Base-by-base conservation (phyloP, 2,329 filamentous ascomycete species). In the Parastagonospora nodorum region DNA sequence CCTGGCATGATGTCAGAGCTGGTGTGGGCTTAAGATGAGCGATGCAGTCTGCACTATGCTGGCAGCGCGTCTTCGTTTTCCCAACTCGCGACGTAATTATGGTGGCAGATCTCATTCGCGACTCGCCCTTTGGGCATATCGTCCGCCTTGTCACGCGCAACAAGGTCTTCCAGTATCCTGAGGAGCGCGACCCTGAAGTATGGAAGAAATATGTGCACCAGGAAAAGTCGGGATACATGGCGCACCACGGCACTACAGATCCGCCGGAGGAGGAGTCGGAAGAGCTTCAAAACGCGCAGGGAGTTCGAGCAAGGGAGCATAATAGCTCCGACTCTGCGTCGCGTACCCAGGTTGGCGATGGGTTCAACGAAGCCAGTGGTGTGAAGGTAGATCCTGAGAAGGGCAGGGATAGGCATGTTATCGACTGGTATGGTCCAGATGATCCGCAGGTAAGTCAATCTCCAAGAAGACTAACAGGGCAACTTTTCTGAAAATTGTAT, bases 361-460 rank as follows among this genome's bases (percentile, higher is more conserved):
- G 61, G 1, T 58, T 55, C 12, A 60, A 68, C 39, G 57, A 75
- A 27, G 66, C 71, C 3, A 79, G 73, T 38, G 77, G 76, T 15
- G 69, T 75, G 8, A 66, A 63, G 28, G 66, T 81, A 11, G 80
- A 84, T 61, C 71, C 75, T 1, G 82, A 84, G 57, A 83, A 82
- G 55, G 80, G 80, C 1, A 74, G 67, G 51, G 79, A 84, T 61
- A 61, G 75, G 7, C 68, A 78, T 46, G 66, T 84, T 5, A 75
- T 84, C 6, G 72, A 75, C 31, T 84, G 82, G 81, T 80, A 74
- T 57, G 78, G 76, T 1, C 71, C 75, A 0, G 61, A 79, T 48
- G 82, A 83, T 58, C 67, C 73, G 4, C 73, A 68, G 47, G 69
- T 69, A 61, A 42, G 58, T 47, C 10, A 8, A 14, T 14, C 12